Evolutionary conservation across 352 stramenopile genomes (phyloP).

Genomic region (Pythium insidiosum): DNA sequence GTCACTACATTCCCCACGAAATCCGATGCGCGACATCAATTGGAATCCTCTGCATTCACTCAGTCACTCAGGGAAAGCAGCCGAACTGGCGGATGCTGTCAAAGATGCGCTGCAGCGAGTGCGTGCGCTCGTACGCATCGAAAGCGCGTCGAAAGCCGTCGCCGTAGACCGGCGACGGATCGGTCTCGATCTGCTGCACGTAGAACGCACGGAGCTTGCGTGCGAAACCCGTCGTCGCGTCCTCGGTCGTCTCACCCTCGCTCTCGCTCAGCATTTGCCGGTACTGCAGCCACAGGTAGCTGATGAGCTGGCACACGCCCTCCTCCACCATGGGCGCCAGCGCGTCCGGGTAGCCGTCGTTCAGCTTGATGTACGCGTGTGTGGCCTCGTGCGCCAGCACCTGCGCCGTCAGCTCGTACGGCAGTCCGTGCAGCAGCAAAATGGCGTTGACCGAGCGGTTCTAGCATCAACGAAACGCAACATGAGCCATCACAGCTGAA

Average conservation of each 20-base stretch:
- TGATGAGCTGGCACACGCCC: constrained; percentile 71
- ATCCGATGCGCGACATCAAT: neutral
- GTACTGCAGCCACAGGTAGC: constrained; percentile 70
- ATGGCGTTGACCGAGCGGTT: constrained; percentile 64
- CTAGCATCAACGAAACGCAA: constrained; percentile 10
- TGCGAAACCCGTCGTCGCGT: no score
- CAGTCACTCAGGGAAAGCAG: constrained; percentile 28
- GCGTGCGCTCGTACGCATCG: constrained; percentile 49
- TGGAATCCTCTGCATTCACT: neutral
- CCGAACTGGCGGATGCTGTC: constrained; percentile 40
- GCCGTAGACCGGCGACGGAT: constrained; percentile 51
- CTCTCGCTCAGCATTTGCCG: constrained; percentile 39
- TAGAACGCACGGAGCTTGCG: constrained; percentile 66
- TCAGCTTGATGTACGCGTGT: constrained; percentile 68
- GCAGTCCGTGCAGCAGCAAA: constrained; percentile 59
- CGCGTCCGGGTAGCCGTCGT: constrained; percentile 39
- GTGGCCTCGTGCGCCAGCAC: constrained; percentile 70
- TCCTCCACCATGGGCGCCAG: constrained; percentile 38
- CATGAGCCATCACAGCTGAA: neutral
- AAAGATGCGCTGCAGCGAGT: constrained; percentile 61
- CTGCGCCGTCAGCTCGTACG: constrained; percentile 65
- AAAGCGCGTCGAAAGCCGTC: constrained; percentile 58
- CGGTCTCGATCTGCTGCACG: constrained; percentile 51
- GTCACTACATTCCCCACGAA: no score
- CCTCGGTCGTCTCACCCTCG: constrained; percentile 25